Conservation (phyloP, 441 rosid genomes). For the Eruca vesicaria region DNA sequence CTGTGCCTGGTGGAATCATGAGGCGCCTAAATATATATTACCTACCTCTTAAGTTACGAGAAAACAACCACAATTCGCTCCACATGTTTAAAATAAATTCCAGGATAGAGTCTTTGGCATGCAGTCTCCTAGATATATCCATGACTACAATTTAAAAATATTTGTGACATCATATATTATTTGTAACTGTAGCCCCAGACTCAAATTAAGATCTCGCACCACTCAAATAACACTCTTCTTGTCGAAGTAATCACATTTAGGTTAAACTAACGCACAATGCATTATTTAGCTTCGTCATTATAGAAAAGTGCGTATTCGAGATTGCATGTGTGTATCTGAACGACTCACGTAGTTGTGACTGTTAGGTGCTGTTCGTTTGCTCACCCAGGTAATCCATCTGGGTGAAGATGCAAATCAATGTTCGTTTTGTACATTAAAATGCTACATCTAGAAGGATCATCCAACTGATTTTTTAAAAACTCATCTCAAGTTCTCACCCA, state of each 20-base stretch:
- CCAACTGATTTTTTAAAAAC: no score
- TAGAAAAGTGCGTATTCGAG: no score
- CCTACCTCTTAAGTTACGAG: not conserved
- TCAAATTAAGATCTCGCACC: not conserved
- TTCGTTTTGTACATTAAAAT: no score
- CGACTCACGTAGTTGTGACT: constrained; percentile 7
- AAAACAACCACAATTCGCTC: not conserved
- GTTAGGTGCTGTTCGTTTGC: no score
- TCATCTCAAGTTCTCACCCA: no score
- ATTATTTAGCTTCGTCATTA: not conserved
- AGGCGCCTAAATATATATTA: not conserved
- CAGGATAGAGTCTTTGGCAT: not conserved
- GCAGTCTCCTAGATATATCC: not conserved
- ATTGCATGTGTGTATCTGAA: no score
- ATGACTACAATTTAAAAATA: not conserved
- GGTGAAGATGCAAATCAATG: no score
- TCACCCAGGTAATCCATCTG: no score
- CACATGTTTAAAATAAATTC: not conserved
- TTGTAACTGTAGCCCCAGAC: not conserved
- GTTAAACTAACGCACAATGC: not conserved
- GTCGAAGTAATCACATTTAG: not conserved
- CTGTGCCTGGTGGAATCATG: not conserved
- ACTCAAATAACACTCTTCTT: not conserved
- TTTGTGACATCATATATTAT: not conserved
- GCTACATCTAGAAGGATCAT: no score